Conservation (phyloP, 768 basidiomycete genomes). For the Ramaria sp. region DNA sequence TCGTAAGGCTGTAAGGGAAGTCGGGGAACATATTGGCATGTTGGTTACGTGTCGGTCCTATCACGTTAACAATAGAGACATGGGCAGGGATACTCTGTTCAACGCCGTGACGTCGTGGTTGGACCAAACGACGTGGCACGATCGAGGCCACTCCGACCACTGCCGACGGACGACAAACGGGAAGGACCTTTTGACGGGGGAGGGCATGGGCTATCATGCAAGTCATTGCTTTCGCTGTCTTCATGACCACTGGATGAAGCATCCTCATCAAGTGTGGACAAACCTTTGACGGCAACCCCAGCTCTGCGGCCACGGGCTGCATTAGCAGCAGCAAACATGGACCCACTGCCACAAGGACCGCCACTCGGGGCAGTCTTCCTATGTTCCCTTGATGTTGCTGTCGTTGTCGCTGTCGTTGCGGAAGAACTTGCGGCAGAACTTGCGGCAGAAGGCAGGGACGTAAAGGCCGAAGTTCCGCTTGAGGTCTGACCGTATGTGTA, state of each 20-base stretch:
- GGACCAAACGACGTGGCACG: constrained; percentile 7
- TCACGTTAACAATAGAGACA: background rate
- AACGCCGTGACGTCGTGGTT: background rate
- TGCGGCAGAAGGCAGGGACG: constrained; percentile 14
- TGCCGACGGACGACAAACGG: constrained; percentile 13
- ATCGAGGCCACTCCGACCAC: constrained; percentile 1
- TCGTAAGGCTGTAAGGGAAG: background rate
- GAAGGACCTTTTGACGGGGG: constrained; percentile 51
- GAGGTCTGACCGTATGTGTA: constrained; percentile 82
- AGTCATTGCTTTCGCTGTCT: constrained; percentile 68
- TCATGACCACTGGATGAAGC: constrained; percentile 47
- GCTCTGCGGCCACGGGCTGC: constrained; percentile 56
- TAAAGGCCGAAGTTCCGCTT: constrained; percentile 25
- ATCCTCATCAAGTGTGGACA: constrained; percentile 61
- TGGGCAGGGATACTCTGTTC: background rate
- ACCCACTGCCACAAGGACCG: constrained; percentile 27
- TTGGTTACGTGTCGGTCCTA: background rate
- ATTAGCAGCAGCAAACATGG: constrained; percentile 59
- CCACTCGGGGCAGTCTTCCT: constrained; percentile 52
- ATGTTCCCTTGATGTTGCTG: constrained; percentile 31
- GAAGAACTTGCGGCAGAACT: no score
- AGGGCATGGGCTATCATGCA: constrained; percentile 85
- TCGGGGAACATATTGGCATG: background rate
- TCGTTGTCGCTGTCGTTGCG: no score
- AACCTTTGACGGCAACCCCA: constrained; percentile 22